Percentiles rank a stretch among this genome's conserved stretches.
Conservation (phyloP, 192 early-diverging fungal genomes). For the Podila minutissima region DNA sequence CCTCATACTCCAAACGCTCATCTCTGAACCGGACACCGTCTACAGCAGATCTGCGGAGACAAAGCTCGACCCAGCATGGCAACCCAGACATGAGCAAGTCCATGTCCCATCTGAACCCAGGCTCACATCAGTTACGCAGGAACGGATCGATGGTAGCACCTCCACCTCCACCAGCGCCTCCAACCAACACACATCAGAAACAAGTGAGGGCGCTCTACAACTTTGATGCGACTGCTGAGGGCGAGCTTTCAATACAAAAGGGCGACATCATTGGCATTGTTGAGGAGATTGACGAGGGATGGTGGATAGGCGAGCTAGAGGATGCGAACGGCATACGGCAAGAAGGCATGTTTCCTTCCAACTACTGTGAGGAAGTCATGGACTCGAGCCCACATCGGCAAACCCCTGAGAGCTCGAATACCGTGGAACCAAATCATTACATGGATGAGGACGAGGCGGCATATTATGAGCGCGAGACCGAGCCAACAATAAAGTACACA, state of each 20-base stretch:
- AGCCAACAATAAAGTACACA: neutral
- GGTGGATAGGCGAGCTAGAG: slow-evolving; percentile 88
- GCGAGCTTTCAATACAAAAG: slow-evolving; percentile 80
- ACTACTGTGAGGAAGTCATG: slow-evolving; percentile 80
- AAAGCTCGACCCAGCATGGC: neutral
- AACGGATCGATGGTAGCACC: neutral
- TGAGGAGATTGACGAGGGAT: slow-evolving; percentile 88
- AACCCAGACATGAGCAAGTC: slow-evolving; percentile 7
- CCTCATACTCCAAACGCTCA: neutral
- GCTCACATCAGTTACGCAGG: neutral
- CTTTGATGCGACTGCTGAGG: slow-evolving; percentile 79
- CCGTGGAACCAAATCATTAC: slow-evolving; percentile 2
- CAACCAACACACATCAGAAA: slow-evolving; percentile 41
- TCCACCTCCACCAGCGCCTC: neutral
- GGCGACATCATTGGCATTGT: slow-evolving; percentile 88
- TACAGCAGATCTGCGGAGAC: slow-evolving; percentile 5
- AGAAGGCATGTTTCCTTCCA: slow-evolving; percentile 89
- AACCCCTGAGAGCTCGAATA: neutral
- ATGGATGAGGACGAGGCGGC: slow-evolving; percentile 19
- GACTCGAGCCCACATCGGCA: neutral
- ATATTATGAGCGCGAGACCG: slow-evolving; percentile 15
- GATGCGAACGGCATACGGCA: slow-evolving; percentile 62
- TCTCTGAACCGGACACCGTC: slow-evolving; percentile 7
- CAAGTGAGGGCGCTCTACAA: slow-evolving; percentile 76
- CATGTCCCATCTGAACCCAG: slow-evolving; percentile 3